Percentiles rank a stretch among this genome's conserved stretches.
phyloP scores from a whole-genome alignment of 768 basidiomycete species.

The Pleurotus pulmonarius region DNA sequence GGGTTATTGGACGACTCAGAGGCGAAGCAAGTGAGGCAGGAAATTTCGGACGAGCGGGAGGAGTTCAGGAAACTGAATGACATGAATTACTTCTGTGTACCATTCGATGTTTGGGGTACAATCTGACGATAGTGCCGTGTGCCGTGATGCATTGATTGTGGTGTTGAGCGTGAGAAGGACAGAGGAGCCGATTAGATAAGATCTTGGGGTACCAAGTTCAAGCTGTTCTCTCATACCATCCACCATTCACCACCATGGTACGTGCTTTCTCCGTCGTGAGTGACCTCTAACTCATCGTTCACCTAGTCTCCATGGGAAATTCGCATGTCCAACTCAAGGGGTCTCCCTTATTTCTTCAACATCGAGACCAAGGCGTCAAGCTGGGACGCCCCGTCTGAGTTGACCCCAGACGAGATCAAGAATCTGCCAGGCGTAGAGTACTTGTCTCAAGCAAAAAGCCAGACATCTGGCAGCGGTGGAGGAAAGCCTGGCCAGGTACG shows the following conservation, averaged over 20 bases:
- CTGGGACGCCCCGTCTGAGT: conserved; percentile 72
- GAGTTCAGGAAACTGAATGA: conserved; percentile 37
- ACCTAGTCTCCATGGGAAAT: conserved; percentile 69
- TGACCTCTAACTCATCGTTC: neutral
- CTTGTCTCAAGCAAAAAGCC: conserved; percentile 19
- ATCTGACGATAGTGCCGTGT: neutral
- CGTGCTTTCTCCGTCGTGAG: neutral
- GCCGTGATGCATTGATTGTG: too few species aligned
- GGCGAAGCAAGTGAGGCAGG: conserved; percentile 26
- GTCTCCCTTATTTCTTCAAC: conserved; percentile 89
- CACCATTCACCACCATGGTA: neutral
- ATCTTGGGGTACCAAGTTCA: too few species aligned
- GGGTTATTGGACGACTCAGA: conserved; percentile 35
- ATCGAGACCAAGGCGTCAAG: conserved; percentile 58
- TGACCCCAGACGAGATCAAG: conserved; percentile 58
- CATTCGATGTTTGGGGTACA: conserved; percentile 41
- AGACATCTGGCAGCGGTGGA: conserved; percentile 10
- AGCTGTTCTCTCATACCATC: too few species aligned
- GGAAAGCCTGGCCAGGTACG: conserved; percentile 58
- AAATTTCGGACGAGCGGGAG: conserved; percentile 28
- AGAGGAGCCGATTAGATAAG: too few species aligned
- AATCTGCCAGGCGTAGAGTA: conserved; percentile 66
- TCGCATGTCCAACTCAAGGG: conserved; percentile 75
- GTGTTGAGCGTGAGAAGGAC: too few species aligned
- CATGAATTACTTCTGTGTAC: conserved; percentile 44